Evolutionary conservation across 176 grass and related monocot species (phyloP).

Genomic region (Lolium rigidum): DNA sequence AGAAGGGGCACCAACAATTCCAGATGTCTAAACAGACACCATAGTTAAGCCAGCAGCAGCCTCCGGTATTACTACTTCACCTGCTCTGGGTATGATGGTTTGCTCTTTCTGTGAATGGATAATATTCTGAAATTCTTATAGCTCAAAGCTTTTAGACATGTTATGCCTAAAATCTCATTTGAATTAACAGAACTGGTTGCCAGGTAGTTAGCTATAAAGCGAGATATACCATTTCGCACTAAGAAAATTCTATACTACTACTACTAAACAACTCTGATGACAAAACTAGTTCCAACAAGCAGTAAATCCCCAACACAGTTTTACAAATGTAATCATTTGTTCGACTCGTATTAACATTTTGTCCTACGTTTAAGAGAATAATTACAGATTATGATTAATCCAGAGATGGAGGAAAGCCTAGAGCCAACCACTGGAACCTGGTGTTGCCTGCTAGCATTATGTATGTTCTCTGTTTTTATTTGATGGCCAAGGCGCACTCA

Average conservation of each 20-base stretch:
- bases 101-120: background rate
- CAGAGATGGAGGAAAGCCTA: too few species aligned
- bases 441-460: too few species aligned
- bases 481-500: constrained; percentile 36
- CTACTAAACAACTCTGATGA: too few species aligned
- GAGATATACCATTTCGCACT: background rate
- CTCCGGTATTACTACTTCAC: background rate
- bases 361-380: too few species aligned
- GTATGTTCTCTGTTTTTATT: background rate
- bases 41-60: background rate
- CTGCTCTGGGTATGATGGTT: background rate
- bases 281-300: background rate
- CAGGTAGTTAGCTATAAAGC: background rate
- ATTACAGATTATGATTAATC: too few species aligned
- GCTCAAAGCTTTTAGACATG: background rate
- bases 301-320: background rate
- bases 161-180: background rate
- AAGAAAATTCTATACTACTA: background rate
- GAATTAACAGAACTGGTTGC: background rate
- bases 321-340: background rate
- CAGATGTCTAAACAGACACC: background rate
- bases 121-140: constrained; percentile 19
- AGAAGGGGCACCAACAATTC: background rate
- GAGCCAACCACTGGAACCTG: too few species aligned
- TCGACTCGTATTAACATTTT: too few species aligned